Evolutionary conservation across 73 alveolate species (phyloP), one percentile per base, ranked within the genome.

Genomic region (Paramecium biaurelia): DNA sequence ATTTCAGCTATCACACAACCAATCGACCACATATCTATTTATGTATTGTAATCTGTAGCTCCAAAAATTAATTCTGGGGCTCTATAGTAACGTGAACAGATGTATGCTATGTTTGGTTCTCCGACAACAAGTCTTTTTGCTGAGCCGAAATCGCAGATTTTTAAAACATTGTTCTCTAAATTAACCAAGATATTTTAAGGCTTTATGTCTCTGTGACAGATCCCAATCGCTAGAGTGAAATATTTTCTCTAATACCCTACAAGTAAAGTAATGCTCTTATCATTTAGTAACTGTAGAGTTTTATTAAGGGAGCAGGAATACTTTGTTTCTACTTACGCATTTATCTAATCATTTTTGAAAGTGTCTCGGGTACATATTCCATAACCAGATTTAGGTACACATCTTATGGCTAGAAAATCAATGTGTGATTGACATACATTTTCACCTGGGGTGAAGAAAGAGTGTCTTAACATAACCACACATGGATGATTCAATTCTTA

Each of bases 1-100:
- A 97, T 92, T 72, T 97, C 99, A 10, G 99, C 99, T 21, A 97
- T 90, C 4, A 96, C 98, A 92, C 99, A 96, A 15, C 99, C 99
- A 20, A 92, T 93, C 0, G 98, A 95, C 99, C 99, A 97, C 35
- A 97, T 94, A 90, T 97, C 99, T 15, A 97, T 95, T 5, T 95
- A 93, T 49, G 97, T 34, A 10, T 95, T 41, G 76, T 93, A 95
- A 57, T 94, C 97, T 4, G 95, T 92, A 10, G 97, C 92, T 23
- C 97, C 98, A 63, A 93, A 93, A 56, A 94, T 94, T 7, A 96
- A 57, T 76, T 94, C 98, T 4, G 98, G 98, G 14, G 97, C 97
- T 85, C 98, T 35, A 57, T 95, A 94, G 93, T 94, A 94, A n/a
- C 98, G 70, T 8, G 98, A 92, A 93, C 99, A 92, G 14, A 95